phyloP scores from a whole-genome alignment of 1,139 yeast species.

The Suhomyces terraborum region DNA sequence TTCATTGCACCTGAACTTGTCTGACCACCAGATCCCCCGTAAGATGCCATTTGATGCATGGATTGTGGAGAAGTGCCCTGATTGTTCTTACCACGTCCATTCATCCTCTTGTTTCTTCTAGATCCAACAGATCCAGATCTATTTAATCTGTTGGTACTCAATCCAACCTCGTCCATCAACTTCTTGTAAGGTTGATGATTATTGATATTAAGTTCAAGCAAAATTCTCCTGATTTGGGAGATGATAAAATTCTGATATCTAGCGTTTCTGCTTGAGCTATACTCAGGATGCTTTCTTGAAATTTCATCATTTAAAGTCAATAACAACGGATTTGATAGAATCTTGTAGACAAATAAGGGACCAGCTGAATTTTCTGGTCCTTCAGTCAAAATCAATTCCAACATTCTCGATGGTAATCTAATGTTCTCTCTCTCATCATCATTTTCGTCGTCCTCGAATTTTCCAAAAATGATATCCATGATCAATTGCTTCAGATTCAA shows the following conservation, averaged over 20 bases:
- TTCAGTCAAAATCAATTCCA: constrained; percentile 51
- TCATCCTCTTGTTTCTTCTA: constrained; percentile 27
- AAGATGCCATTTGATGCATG: constrained; percentile 9
- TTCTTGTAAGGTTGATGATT: constrained; percentile 78
- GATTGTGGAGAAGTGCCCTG: constrained; percentile 12
- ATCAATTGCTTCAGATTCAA: constrained; percentile 61
- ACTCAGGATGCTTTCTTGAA: constrained; percentile 10
- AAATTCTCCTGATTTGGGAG: constrained; percentile 60
- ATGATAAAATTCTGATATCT: constrained; percentile 60
- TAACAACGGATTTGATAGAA: constrained; percentile 64
- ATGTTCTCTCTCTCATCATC: constrained; percentile 19
- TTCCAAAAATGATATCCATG: constrained; percentile 66
- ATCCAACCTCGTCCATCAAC: constrained; percentile 90
- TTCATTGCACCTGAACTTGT: constrained; percentile 5
- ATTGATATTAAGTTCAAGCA: constrained; percentile 57
- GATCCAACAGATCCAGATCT: constrained; percentile 28
- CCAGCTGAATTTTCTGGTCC: constrained; percentile 66
- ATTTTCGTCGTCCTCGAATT: constrained; percentile 31
- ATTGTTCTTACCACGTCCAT: constrained; percentile 17
- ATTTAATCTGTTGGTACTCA: constrained; percentile 44
- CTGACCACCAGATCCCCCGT: constrained; percentile 6
- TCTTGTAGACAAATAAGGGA: constrained; percentile 80
- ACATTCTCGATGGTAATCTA: constrained; percentile 30
- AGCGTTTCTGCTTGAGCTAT: constrained; percentile 22
- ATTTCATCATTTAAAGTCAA: constrained; percentile 39